phyloP scores from a whole-genome alignment of 805 yeast species.

The Ogataea dorogensis region DNA sequence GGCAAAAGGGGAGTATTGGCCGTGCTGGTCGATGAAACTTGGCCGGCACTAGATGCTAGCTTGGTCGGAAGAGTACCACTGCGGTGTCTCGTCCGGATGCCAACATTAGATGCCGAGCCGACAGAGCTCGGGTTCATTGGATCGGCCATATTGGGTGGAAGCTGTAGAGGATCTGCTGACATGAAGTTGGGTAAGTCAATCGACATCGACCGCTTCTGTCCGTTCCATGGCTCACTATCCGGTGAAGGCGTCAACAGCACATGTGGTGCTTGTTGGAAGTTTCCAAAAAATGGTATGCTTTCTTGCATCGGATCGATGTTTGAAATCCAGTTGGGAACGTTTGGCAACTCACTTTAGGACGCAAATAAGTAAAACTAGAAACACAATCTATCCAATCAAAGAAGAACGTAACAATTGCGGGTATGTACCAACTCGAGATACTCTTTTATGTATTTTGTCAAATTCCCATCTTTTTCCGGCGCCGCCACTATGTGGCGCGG shows the following conservation, averaged over 20 bases:
- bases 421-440: slow-evolving; percentile 7
- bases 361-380: too few species aligned
- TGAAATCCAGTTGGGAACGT: not conserved
- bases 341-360: not conserved
- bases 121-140: slow-evolving; percentile 19
- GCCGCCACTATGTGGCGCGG: slow-evolving; percentile 11
- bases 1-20: slow-evolving; percentile 22
- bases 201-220: slow-evolving; percentile 19
- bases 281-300: slow-evolving; percentile 10
- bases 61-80: slow-evolving; percentile 80
- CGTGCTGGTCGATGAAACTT: slow-evolving; percentile 18
- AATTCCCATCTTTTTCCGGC: slow-evolving; percentile 11
- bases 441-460: slow-evolving; percentile 5
- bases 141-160: slow-evolving; percentile 15
- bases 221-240: slow-evolving; percentile 11
- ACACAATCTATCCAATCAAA: too few species aligned
- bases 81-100: slow-evolving; percentile 57
- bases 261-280: slow-evolving; percentile 10
- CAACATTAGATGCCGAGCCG: slow-evolving; percentile 34
- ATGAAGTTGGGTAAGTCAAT: slow-evolving; percentile 19
- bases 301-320: slow-evolving; percentile 8
- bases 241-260: slow-evolving; percentile 20
- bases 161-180: slow-evolving; percentile 12
- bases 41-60: slow-evolving; percentile 32
- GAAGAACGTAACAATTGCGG: not conserved